A percentile compares a stretch with the other conserved stretches of the same genome.
phyloP scores from a whole-genome alignment of 352 stramenopile genomes.

The Phytopythium cucurbitacearum region DNA sequence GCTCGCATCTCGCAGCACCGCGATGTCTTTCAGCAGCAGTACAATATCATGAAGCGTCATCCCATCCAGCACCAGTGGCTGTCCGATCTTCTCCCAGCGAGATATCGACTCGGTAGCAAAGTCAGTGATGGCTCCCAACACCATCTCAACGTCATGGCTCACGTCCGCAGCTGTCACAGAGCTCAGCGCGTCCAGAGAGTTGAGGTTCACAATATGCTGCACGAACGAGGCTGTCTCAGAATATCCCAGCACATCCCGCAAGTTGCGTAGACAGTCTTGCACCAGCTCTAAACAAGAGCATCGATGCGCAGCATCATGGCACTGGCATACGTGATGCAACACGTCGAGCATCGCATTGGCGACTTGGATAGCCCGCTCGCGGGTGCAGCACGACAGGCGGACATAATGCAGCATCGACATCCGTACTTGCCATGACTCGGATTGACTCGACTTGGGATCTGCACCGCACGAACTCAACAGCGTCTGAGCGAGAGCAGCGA shows the following conservation, averaged over 20 bases:
- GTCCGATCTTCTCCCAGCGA: slow-evolving; percentile 18
- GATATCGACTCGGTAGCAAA: slow-evolving; percentile 20
- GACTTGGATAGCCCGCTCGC: slow-evolving; percentile 25
- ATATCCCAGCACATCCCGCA: slow-evolving; percentile 28
- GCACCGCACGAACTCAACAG: slow-evolving; percentile 3
- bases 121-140: slow-evolving; percentile 19
- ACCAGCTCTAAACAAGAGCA: slow-evolving; percentile 44
- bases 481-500: too few species aligned
- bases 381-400: slow-evolving; percentile 37
- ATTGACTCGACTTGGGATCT: background rate
- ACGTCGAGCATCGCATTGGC: slow-evolving; percentile 36
- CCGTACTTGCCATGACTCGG: slow-evolving; percentile 35
- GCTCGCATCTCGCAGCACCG: slow-evolving; percentile 23
- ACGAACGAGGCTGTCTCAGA: slow-evolving; percentile 32
- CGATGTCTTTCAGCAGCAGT: slow-evolving; percentile 40
- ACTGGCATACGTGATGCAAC: slow-evolving; percentile 36
- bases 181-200: slow-evolving; percentile 13
- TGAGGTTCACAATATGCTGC: slow-evolving; percentile 21
- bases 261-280: slow-evolving; percentile 37
- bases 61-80: slow-evolving; percentile 27
- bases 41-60: slow-evolving; percentile 37
- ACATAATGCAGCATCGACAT: slow-evolving; percentile 51
- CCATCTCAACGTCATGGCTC: slow-evolving; percentile 18
- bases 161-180: slow-evolving; percentile 14
- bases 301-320: slow-evolving; percentile 26